Evolutionary conservation across 108 stramenopile species (phyloP).

Genomic region (Nannochloropsis gaditana): DNA sequence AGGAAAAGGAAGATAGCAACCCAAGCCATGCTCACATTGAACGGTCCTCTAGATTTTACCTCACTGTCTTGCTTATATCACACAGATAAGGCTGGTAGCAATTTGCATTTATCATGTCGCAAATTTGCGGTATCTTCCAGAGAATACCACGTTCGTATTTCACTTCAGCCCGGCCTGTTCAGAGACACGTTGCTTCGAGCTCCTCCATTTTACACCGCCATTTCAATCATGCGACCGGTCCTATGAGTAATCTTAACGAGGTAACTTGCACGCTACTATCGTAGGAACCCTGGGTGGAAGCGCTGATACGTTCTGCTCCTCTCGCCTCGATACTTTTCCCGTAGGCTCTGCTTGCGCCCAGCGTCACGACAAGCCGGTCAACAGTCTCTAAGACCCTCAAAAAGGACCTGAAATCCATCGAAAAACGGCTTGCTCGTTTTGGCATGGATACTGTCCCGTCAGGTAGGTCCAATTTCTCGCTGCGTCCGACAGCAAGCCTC

Average conservation of each 20-base stretch:
- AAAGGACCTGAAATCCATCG: slow-evolving; percentile 1
- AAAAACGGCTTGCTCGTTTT: neutral
- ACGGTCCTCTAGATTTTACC: too few relatives aligned
- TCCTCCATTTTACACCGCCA: neutral
- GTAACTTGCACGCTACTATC: neutral
- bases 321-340: neutral
- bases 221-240: neutral
- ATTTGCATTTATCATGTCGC: too few relatives aligned
- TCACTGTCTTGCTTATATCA: too few relatives aligned
- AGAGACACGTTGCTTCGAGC: neutral
- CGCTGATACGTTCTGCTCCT: too few relatives aligned
- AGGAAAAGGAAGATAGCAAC: too few relatives aligned
- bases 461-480: neutral
- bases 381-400: neutral
- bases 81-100: too few relatives aligned
- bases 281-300: too few relatives aligned
- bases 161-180: neutral
- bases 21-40: too few relatives aligned
- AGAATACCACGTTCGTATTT: neutral
- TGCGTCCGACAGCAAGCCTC: neutral
- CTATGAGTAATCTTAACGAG: neutral
- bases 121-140: neutral
- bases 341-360: slow-evolving; percentile 1
- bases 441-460: neutral
- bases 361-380: neutral